Conservation (phyloP, 768 basidiomycete genomes). For the Podaxis sp. region DNA sequence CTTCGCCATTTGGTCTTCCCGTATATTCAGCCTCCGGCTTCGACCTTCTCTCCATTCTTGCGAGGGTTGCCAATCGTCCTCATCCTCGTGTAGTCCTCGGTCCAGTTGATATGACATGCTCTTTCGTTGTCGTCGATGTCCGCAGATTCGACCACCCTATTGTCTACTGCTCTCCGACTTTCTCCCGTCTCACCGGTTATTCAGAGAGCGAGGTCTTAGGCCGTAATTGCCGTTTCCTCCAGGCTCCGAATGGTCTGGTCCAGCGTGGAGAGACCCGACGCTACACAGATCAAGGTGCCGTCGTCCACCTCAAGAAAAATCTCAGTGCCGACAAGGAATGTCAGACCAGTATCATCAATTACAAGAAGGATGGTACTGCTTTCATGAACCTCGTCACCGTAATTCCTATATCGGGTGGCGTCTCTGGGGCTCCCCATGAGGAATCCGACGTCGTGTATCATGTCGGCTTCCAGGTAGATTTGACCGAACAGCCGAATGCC, state of each 20-base stretch:
- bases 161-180: constrained; percentile 87
- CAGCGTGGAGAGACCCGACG: constrained; percentile 39
- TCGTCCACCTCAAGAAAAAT: constrained; percentile 58
- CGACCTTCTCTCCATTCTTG: constrained; percentile 80
- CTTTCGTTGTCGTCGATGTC: constrained; percentile 89
- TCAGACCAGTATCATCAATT: constrained; percentile 86
- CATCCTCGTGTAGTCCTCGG: constrained; percentile 79
- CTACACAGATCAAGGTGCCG: constrained; percentile 65
- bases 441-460: constrained; percentile 77
- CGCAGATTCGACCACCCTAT: constrained; percentile 81
- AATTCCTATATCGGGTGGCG: constrained; percentile 78
- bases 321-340: constrained; percentile 80
- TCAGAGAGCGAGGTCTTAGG: constrained; percentile 75
- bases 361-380: constrained; percentile 75
- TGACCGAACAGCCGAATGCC: constrained; percentile 81
- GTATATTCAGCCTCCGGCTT: constrained; percentile 92
- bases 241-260: constrained; percentile 62
- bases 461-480: constrained; percentile 95
- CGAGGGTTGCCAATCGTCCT: constrained; percentile 71
- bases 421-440: constrained; percentile 44
- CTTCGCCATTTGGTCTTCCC: constrained; percentile 36
- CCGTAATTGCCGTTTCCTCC: constrained; percentile 88
- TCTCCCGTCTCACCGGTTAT: constrained; percentile 78
- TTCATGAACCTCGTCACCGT: constrained; percentile 94
- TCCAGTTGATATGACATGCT: constrained; percentile 88